Evolutionary conservation across 305 asterid species (phyloP), one percentile per base, ranked within the genome.

Genomic region (Solanum hybrid): DNA sequence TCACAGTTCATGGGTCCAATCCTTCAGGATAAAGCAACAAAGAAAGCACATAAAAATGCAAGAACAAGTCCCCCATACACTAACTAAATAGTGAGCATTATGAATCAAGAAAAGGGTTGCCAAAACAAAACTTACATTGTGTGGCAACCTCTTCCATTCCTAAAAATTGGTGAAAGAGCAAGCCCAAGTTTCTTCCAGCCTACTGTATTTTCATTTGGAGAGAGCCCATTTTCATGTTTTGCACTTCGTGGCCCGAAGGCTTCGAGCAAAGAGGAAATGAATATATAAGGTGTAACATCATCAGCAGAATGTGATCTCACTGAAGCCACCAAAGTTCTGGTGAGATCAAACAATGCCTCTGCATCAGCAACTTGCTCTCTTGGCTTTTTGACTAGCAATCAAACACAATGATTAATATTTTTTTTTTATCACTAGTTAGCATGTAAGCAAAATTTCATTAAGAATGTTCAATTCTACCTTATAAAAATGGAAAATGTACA

Each of bases 281-380:
- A 95, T 37, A 92, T 92, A 26, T 92, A 88, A 8, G 95, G 94
- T 73, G 94, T 92, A 37, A 94, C 86, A 40, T 87, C 92, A 78
- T 78, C 56, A 24, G 73, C 17, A 56, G 91, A 38, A 86, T 89
- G 93, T 38, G 92, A 87, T 91, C 90, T 93, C 64, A 91, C 93
- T 32, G 94, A 93, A 56, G 90, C 86, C 36, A 87, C 78, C 91
- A 95, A 91, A 29, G 94, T 85, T 89, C 79, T 89, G 1, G 95
- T 90, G 77, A 95, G 90, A 19, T 92, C 94, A 6, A 93, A 87
- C 66, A 95, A 81, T 34, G 96, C 90, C 91, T 93, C 95, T 36
- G 96, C 98, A 88, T 95, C 98, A 2, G 95, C 94, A 7, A 94
- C 93, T 77, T 95, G 98, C 89, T 95, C 96, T 31, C 96, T 91